Conservation (phyloP, 257 asterid genomes). For the Salvia hispanica region DNA sequence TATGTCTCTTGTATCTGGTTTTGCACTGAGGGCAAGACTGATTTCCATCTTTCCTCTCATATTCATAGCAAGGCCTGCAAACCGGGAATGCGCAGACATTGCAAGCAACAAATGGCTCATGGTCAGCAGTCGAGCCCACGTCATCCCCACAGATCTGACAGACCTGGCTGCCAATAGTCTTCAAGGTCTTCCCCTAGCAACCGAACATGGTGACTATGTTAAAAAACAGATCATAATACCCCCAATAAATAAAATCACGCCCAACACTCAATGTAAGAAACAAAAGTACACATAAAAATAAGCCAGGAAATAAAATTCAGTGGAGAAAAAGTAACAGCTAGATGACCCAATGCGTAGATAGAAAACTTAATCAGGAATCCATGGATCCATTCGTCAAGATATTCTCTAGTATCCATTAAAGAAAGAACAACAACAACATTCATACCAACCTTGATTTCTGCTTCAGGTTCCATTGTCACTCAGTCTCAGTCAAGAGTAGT, state of each 20-base stretch:
- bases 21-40: conserved; percentile 99
- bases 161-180: conserved; percentile 66
- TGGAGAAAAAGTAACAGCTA: not conserved
- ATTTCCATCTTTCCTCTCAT: conserved; percentile 96
- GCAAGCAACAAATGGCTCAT: conserved; percentile 92
- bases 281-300: not conserved
- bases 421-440: not conserved
- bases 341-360: not conserved
- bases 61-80: conserved; percentile 97
- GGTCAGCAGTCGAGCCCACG: conserved; percentile 71
- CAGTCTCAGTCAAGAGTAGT: conserved; percentile 35
- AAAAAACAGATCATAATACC: conserved; percentile 8
- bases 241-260: not conserved
- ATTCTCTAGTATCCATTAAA: conserved; percentile 3
- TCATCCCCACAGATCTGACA: conserved; percentile 97
- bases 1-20: conserved; percentile 90
- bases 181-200: conserved; percentile 76
- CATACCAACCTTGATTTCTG: conserved; percentile 72
- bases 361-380: conserved; percentile 8
- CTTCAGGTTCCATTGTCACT: conserved; percentile 73
- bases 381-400: conserved; percentile 2
- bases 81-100: conserved; percentile 91
- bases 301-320: not conserved
- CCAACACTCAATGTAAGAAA: conserved; percentile 15
- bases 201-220: conserved; percentile 26